These are phyloP conservation scores for Centaurea solstitialis DNA, from an alignment of 129 eudicot genomes.

Conservation along the genomic window DNA sequence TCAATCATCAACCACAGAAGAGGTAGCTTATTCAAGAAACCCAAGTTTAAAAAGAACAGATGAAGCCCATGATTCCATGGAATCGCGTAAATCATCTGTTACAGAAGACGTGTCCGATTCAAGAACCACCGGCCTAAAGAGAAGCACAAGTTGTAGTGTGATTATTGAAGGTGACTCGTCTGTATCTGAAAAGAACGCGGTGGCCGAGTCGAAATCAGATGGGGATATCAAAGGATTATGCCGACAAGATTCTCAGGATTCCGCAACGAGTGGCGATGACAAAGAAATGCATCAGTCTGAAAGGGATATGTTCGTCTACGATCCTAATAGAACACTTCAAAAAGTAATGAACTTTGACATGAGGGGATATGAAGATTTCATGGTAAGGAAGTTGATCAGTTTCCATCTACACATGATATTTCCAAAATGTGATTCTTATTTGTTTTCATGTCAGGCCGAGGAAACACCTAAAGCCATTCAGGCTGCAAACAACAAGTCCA, in stretches of 20 bases:
- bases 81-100: conserved; percentile 39
- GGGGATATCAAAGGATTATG: conserved; percentile 20
- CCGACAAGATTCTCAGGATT: conserved; percentile 27
- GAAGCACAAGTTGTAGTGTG: conserved; percentile 58
- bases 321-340: conserved; percentile 27
- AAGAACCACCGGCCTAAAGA: conserved; percentile 19
- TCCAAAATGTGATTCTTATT: not conserved
- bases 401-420: not conserved
- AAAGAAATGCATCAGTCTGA: conserved; percentile 38
- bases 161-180: conserved; percentile 22
- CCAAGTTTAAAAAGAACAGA: conserved; percentile 30
- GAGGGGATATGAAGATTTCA: conserved; percentile 29
- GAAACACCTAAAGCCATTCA: conserved; percentile 28
- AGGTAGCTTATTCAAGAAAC: conserved; percentile 15
- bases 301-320: not conserved
- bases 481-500: conserved; percentile 1
- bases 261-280: conserved; percentile 24
- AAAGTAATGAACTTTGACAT: conserved; percentile 34
- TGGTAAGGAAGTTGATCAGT: conserved; percentile 35
- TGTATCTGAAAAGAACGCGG: conserved; percentile 29
- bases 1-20: not conserved
- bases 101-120: conserved; percentile 24
- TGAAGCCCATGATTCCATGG: conserved; percentile 20
- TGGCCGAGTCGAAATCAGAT: conserved; percentile 33
- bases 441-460: conserved; percentile 34